Conservation (phyloP, 306 rosid genomes). For the Argentina anserina region DNA sequence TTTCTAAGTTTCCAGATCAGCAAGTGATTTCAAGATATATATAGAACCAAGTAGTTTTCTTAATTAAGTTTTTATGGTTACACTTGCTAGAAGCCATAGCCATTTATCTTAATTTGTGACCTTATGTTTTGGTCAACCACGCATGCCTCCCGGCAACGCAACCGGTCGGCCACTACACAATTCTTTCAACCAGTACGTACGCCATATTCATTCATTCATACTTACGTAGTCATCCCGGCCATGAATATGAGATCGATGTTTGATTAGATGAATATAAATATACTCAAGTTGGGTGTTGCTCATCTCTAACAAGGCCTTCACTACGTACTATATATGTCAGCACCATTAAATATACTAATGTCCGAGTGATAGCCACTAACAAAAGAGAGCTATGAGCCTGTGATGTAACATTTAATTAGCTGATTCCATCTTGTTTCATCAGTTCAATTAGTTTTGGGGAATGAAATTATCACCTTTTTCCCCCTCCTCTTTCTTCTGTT, state of each 20-base stretch:
- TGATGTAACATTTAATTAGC: background rate
- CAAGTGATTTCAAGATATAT: background rate
- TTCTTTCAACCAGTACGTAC: background rate
- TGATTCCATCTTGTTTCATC: background rate
- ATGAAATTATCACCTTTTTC: too few relatives aligned
- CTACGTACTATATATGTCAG: background rate
- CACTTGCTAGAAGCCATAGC: background rate
- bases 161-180: constrained; percentile 18
- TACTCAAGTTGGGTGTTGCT: background rate
- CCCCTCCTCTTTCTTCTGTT: background rate
- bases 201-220: too few relatives aligned
- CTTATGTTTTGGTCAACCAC: constrained; percentile 5
- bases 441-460: background rate
- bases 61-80: background rate
- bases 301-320: background rate
- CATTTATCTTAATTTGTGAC: background rate
- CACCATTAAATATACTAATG: background rate
- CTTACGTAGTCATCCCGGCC: background rate
- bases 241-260: background rate
- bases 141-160: constrained; percentile 16
- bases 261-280: background rate
- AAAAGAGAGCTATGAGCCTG: background rate
- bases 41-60: too few relatives aligned
- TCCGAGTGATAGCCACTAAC: background rate
- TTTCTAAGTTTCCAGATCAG: background rate